These are phyloP conservation scores for Colletotrichum brevisporum DNA, from an alignment of 2,329 filamentous ascomycete species.

Conservation along the genomic window DNA sequence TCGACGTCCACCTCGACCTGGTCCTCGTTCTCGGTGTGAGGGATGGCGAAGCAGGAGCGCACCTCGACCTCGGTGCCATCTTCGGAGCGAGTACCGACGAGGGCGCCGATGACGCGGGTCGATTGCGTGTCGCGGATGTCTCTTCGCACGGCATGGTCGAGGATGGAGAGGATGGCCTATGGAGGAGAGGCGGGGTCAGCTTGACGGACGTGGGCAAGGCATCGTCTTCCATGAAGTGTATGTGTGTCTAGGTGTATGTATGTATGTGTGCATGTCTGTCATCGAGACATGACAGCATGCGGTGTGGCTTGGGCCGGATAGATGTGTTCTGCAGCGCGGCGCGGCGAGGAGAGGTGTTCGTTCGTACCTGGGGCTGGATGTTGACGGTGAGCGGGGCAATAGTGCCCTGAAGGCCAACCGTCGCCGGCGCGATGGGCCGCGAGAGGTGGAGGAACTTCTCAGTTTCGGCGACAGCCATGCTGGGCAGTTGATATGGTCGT, in stretches of 20 bases:
- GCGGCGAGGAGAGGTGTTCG: slow-evolving; percentile 47
- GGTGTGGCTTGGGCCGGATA: slow-evolving; percentile 11
- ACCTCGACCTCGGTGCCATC: slow-evolving; percentile 98
- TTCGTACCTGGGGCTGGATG: slow-evolving; percentile 91
- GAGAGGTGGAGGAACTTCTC: slow-evolving; percentile 96
- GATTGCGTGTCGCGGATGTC: slow-evolving; percentile 83
- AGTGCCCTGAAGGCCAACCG: slow-evolving; percentile 83
- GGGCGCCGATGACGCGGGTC: slow-evolving; percentile 95
- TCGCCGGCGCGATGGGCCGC: slow-evolving; percentile 87
- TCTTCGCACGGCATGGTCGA: slow-evolving; percentile 94
- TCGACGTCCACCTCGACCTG: slow-evolving; percentile 99
- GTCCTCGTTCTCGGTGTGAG: slow-evolving; percentile 97
- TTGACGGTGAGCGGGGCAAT: slow-evolving; percentile 94
- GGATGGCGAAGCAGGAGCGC: slow-evolving; percentile 95
- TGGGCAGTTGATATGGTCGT: slow-evolving; percentile 59
- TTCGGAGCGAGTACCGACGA: slow-evolving; percentile 93
- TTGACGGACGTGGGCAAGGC: neutral
- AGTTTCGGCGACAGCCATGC: slow-evolving; percentile 79
- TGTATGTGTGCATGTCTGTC: neutral
- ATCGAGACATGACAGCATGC: slow-evolving; percentile 2
- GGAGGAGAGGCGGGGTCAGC: slow-evolving; percentile 23
- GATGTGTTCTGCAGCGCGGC: slow-evolving; percentile 19
- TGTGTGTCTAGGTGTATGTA: neutral
- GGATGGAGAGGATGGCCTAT: slow-evolving; percentile 80
- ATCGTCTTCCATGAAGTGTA: neutral